Evolutionary conservation across 108 stramenopile genomes (phyloP).

Genomic region (Skeletonema tropicum): DNA sequence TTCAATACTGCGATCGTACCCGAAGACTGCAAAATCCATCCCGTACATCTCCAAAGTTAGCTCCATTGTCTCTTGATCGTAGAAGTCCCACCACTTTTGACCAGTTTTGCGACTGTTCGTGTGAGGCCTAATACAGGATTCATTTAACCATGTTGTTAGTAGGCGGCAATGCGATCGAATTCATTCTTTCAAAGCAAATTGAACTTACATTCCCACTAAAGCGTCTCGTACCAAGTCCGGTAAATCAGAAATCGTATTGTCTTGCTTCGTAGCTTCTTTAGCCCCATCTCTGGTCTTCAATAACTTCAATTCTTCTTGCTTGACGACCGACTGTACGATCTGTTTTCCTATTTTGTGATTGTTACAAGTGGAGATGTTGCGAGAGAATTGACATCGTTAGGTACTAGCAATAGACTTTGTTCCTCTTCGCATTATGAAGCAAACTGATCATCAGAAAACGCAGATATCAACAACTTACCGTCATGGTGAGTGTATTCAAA

Average conservation of each 20-base stretch:
- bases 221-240: constrained; percentile 51
- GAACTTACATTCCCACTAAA: constrained; percentile 38
- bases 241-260: constrained; percentile 34
- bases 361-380: not conserved
- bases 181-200: not conserved
- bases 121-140: constrained; percentile 5
- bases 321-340: constrained; percentile 58
- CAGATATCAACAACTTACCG: constrained; percentile 11
- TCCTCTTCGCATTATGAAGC: too few relatives aligned
- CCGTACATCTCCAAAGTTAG: constrained; percentile 68
- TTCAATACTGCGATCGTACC: constrained; percentile 42
- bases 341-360: constrained; percentile 14
- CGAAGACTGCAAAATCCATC: constrained; percentile 63
- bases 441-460: not conserved
- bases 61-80: constrained; percentile 64
- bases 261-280: constrained; percentile 19
- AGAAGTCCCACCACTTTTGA: constrained; percentile 62
- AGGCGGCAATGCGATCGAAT: not conserved
- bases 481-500: constrained; percentile 64
- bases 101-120: constrained; percentile 47
- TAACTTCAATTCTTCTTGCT: constrained; percentile 65
- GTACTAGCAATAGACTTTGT: not conserved
- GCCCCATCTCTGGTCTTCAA: constrained; percentile 52
- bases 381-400: not conserved
- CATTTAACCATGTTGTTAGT: not conserved